A percentile compares a stretch with the other conserved stretches of the same genome.
Conservation (phyloP, 805 yeast genomes). For the Candida mattraensis region DNA sequence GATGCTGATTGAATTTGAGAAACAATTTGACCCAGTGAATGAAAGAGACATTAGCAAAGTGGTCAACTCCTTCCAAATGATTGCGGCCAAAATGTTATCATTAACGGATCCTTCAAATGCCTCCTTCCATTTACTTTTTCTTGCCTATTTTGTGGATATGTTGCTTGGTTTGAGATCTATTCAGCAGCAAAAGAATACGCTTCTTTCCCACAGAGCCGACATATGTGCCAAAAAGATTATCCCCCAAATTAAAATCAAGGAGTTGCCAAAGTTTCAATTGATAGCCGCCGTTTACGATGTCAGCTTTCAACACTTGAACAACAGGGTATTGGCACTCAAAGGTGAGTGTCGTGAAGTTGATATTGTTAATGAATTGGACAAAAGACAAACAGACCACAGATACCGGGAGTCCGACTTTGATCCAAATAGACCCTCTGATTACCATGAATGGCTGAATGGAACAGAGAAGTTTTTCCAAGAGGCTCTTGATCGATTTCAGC, state of each 20-base stretch:
- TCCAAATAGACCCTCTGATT: conserved; percentile 1
- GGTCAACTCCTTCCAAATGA: conserved; percentile 11
- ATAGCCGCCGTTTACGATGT: conserved; percentile 18
- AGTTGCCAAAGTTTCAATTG: conserved; percentile 15
- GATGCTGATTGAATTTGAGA: conserved; percentile 14
- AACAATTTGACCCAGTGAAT: conserved; percentile 2
- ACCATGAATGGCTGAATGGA: conserved; percentile 18
- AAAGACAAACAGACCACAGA: conserved; percentile 3
- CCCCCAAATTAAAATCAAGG: conserved; percentile 15
- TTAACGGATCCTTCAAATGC: conserved; percentile 14
- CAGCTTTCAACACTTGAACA: conserved; percentile 10
- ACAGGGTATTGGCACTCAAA: conserved; percentile 17
- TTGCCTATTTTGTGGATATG: conserved; percentile 18
- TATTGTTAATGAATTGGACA: conserved; percentile 14
- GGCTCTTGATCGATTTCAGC: conserved; percentile 17
- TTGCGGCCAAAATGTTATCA: conserved; percentile 15
- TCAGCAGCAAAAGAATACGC: conserved; percentile 6
- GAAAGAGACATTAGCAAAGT: conserved; percentile 11
- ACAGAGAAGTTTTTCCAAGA: conserved; percentile 11
- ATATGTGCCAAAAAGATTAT: conserved; percentile 11
- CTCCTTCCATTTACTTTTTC: conserved; percentile 12
- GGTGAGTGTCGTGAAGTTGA: conserved; percentile 18
- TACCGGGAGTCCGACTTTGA: conserved; percentile 16
- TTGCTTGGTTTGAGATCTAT: conserved; percentile 10
- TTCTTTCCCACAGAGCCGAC: conserved; percentile 8